Evolutionary conservation across 2,329 filamentous ascomycete species (phyloP), one percentile per base, ranked within the genome.

Genomic region (Dothistroma pini): DNA sequence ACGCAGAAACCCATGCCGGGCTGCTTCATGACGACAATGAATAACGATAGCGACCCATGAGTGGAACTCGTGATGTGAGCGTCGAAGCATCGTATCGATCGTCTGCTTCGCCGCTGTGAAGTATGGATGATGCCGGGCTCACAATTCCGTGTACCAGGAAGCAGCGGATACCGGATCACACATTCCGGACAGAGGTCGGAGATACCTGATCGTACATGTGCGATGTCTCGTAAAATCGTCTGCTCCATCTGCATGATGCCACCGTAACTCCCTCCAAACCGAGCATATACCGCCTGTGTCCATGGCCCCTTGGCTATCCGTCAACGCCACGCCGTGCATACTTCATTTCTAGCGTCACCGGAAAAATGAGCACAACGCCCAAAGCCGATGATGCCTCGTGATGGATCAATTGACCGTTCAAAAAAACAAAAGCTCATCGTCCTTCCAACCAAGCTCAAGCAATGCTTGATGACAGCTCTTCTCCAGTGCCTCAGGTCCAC

Each of bases 401-500:
- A 44, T 2, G 14, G 14, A 44, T 44, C 41, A 19, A 16, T 10
- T 19, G 10, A 12, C 25, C 29, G 44, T 21, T 64, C 59, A 95
- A 71, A 95, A 96, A 75, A 93, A 91, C 66, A 93, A 72, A 67
- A 95, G 70, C 72, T 93, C 85, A 14, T 87, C 83, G 63, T 91
- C 87, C 9, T 74, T 79, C 89, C 90, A 96, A 0, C 90, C 90
- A 73, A 88, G 77, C 12, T 79, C 81, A 57, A 80, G 72, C 68
- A 89, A 72, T 29, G 84, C 82, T 51, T 77, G 73, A 65, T 83
- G 82, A 4, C 84, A 86, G 60, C 81, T 85, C 62, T 86, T 87
- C 76, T 96, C 91, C 79, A 96, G 79, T 2, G 87, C 77, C 67
- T 83, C 84, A 0, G 92, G 92, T 1, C 92, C 92, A 76, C 92